Evolutionary conservation across 1,139 yeast genomes (phyloP).

Genomic region (Zhuliangozyma blackwelliae): DNA sequence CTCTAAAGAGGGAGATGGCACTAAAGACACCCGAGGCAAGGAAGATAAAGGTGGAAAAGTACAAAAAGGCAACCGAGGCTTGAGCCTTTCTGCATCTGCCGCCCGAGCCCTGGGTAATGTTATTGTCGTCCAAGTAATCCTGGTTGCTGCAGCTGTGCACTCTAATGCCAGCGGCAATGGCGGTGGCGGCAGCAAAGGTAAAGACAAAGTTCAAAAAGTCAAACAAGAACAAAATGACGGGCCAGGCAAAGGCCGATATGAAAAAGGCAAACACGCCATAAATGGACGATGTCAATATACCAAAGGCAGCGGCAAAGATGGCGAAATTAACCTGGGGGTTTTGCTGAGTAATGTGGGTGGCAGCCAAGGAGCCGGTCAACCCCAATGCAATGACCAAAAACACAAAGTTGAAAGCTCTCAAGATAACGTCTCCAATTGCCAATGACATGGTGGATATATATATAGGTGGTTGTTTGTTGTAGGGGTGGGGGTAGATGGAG

Average conservation of each 20-base stretch:
- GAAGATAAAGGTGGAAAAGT: conserved; percentile 76
- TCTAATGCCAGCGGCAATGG: conserved; percentile 85
- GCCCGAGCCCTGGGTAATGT: conserved; percentile 66
- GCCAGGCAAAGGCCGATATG: conserved; percentile 80
- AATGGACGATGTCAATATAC: conserved; percentile 70
- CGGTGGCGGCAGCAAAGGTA: conserved; percentile 92
- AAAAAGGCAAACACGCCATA: conserved; percentile 80
- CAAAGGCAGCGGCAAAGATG: conserved; percentile 85
- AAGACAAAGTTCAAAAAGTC: conserved; percentile 89
- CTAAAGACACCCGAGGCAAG: conserved; percentile 67
- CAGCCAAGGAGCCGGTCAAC: conserved; percentile 79
- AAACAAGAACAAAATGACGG: conserved; percentile 63
- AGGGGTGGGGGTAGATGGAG: too few relatives aligned
- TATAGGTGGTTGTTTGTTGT: too few relatives aligned
- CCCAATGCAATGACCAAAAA: conserved; percentile 78
- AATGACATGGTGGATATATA: conserved; percentile 29
- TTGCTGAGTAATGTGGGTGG: conserved; percentile 48
- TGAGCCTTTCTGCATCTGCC: conserved; percentile 95
- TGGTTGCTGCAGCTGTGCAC: conserved; percentile 79
- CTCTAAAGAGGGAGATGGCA: conserved; percentile 50
- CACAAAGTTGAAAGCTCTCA: conserved; percentile 70
- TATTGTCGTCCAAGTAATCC: conserved; percentile 58
- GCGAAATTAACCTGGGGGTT: conserved; percentile 87
- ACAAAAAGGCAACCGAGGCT: conserved; percentile 86
- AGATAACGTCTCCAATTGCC: conserved; percentile 69